Conservation (phyloP, 129 eudicot species). For the Flaveria bidentis region DNA sequence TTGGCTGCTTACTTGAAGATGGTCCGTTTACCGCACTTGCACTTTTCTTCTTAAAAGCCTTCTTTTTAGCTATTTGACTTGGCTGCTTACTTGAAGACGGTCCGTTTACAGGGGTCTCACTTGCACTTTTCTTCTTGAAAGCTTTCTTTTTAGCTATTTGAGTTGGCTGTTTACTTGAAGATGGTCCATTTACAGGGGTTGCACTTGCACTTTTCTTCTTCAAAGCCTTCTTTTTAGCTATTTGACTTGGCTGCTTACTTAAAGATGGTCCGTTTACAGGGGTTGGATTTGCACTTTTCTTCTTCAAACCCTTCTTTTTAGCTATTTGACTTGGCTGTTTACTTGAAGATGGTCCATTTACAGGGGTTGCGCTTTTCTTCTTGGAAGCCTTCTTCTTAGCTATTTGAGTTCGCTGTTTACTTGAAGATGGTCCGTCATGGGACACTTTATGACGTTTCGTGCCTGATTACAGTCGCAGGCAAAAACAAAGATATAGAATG, state of each 20-base stretch:
- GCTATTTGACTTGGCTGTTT: background rate
- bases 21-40: too few relatives aligned
- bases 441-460: conserved; percentile 42
- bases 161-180: conserved; percentile 20
- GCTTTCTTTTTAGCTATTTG: conserved; percentile 16
- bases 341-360: too few relatives aligned
- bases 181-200: conserved; percentile 1
- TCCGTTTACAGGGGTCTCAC: background rate
- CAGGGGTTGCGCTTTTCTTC: too few relatives aligned
- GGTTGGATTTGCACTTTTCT: background rate
- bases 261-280: too few relatives aligned
- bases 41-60: background rate
- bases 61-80: conserved; percentile 17
- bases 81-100: conserved; percentile 24
- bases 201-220: background rate
- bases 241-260: background rate
- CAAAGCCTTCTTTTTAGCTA: conserved; percentile 1
- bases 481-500: background rate
- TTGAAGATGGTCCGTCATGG: conserved; percentile 21
- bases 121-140: background rate
- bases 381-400: conserved; percentile 16
- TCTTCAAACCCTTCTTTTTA: background rate
- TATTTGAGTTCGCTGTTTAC: conserved; percentile 13
- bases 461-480: conserved; percentile 32
- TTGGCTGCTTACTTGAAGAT: too few relatives aligned